Evolutionary conservation across 805 yeast species (phyloP).

Genomic region (Yarrowia phangngaensis): DNA sequence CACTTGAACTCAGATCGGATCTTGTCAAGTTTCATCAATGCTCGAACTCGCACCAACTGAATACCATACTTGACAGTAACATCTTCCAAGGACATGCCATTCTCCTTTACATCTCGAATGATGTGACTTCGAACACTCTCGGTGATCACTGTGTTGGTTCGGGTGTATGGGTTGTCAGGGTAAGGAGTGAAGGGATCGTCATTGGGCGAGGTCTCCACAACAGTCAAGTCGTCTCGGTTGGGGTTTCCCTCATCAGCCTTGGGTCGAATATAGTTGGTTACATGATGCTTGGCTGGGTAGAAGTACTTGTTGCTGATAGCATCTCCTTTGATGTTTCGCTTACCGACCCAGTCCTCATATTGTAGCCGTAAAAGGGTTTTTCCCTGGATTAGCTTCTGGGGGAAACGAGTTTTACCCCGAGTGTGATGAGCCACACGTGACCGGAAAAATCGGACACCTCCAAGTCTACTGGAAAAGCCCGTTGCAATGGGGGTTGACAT

Average conservation of each 20-base stretch:
- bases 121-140: constrained; percentile 58
- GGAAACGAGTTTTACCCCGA: constrained; percentile 9
- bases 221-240: constrained; percentile 14
- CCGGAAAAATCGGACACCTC: constrained; percentile 13
- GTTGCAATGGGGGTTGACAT: not conserved
- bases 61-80: constrained; percentile 76
- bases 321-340: constrained; percentile 23
- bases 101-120: constrained; percentile 49
- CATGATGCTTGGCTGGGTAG: constrained; percentile 16
- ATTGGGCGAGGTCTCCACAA: constrained; percentile 4
- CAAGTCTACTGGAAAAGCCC: constrained; percentile 12
- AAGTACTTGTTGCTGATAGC: constrained; percentile 16
- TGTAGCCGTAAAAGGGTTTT: constrained; percentile 14
- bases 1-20: constrained; percentile 62
- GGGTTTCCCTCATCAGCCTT: not conserved
- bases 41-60: constrained; percentile 83
- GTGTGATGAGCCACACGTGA: constrained; percentile 10
- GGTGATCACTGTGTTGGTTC: constrained; percentile 60
- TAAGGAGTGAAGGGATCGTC: constrained; percentile 56
- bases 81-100: constrained; percentile 59
- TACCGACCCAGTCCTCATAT: constrained; percentile 22
- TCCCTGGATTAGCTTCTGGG: constrained; percentile 16
- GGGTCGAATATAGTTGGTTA: constrained; percentile 10
- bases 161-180: constrained; percentile 67
- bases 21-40: constrained; percentile 63